Conservation (phyloP, 1,284 basidiomycete species). For the Irpex sp. region DNA sequence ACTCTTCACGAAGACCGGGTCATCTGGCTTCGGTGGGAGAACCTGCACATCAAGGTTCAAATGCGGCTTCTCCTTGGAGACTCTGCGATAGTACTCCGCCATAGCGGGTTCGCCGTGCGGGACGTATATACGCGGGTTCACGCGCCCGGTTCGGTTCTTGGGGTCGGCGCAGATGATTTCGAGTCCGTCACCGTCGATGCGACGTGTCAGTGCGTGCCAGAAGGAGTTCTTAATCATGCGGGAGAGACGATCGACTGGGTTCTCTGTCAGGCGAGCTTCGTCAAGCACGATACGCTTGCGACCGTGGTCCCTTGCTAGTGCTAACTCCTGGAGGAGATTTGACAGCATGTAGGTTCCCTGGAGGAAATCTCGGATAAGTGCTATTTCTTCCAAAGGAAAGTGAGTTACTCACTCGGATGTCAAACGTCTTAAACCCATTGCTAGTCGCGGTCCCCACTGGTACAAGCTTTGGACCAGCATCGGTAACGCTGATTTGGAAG, state of each 20-base stretch:
- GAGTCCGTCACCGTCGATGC: slow-evolving; percentile 95
- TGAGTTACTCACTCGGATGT: slow-evolving; percentile 77
- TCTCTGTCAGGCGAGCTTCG: slow-evolving; percentile 93
- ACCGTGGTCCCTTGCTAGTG: slow-evolving; percentile 93
- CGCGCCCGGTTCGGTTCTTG: slow-evolving; percentile 86
- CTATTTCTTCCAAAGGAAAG: neutral
- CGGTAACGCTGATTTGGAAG: slow-evolving; percentile 95
- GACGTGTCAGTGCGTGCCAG: slow-evolving; percentile 95
- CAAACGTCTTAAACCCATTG: slow-evolving; percentile 97
- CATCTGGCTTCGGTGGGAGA: slow-evolving; percentile 82
- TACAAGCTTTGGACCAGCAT: slow-evolving; percentile 96
- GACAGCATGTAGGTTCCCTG: slow-evolving; percentile 98
- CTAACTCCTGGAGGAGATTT: slow-evolving; percentile 97
- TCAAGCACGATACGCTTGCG: slow-evolving; percentile 97
- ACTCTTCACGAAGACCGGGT: slow-evolving; percentile 88
- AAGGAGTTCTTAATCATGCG: slow-evolving; percentile 99
- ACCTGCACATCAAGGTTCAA: slow-evolving; percentile 90
- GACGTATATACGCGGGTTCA: slow-evolving; percentile 92
- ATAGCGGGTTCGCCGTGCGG: slow-evolving; percentile 91
- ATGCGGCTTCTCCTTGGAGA: slow-evolving; percentile 82
- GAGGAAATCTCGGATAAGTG: neutral
- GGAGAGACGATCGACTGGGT: slow-evolving; percentile 94
- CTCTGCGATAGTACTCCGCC: slow-evolving; percentile 88
- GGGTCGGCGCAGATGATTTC: slow-evolving; percentile 97
- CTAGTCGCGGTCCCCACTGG: slow-evolving; percentile 94